Evolutionary conservation across 2,329 filamentous ascomycete genomes (phyloP).

Genomic region (Colletotrichum cordylinicola): DNA sequence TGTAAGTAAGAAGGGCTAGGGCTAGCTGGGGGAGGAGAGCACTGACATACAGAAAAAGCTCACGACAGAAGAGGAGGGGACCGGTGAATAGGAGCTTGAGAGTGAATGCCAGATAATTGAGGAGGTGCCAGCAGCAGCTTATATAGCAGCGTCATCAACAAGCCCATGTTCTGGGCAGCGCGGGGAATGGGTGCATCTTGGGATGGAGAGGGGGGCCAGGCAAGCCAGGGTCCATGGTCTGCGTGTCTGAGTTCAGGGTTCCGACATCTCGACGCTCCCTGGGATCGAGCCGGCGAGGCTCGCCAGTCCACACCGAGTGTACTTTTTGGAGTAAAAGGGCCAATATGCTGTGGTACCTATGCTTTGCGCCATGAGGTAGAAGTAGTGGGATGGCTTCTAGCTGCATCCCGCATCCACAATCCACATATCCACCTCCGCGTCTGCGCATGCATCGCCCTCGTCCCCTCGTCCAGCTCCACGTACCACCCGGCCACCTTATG

Average conservation of each 20-base stretch:
- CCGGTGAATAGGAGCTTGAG: not conserved
- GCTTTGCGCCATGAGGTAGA: not conserved
- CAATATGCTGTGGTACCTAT: not conserved
- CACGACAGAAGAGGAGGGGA: not conserved
- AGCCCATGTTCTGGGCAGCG: not conserved
- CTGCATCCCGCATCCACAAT: conserved; percentile 8
- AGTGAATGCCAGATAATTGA: too few species aligned
- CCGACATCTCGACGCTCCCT: conserved; percentile 9
- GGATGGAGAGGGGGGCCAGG: not conserved
- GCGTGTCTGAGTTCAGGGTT: conserved; percentile 19
- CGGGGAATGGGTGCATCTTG: conserved; percentile 10
- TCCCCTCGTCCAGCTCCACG: not conserved
- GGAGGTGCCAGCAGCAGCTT: not conserved
- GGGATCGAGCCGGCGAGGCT: conserved; percentile 1
- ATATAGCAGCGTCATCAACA: not conserved
- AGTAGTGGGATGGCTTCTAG: not conserved
- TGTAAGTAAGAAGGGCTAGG: not conserved
- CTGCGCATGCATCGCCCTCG: not conserved
- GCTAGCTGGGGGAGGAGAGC: not conserved
- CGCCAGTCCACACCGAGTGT: not conserved
- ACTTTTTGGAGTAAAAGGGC: not conserved
- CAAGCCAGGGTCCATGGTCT: conserved; percentile 1
- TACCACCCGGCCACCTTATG: conserved; percentile 1
- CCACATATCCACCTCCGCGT: conserved; percentile 1
- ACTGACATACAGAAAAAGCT: not conserved